Percentiles rank a stretch among this genome's conserved stretches.
These are phyloP conservation scores for Filosporella fistucella DNA, from an alignment of 495 filamentous ascomycete species.

Conservation along the genomic window DNA sequence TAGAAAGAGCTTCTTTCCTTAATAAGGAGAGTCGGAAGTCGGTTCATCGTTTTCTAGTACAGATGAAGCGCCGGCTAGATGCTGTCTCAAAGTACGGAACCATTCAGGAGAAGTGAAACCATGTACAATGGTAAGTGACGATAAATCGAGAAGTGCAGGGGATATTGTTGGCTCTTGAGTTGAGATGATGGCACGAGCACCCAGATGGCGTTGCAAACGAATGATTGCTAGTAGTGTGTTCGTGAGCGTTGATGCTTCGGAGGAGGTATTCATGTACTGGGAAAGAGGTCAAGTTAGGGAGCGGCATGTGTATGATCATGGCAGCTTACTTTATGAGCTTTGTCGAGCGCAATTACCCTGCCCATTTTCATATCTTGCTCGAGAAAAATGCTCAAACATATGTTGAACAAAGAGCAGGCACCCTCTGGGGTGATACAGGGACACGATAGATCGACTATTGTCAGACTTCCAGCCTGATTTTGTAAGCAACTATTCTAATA, in stretches of 20 bases:
- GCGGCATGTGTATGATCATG: background rate
- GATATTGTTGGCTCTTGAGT: conserved; percentile 81
- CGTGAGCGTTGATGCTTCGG: conserved; percentile 48
- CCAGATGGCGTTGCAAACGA: conserved; percentile 67
- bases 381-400: conserved; percentile 57
- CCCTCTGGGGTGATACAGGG: conserved; percentile 60
- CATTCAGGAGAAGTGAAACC: conserved; percentile 69
- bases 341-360: conserved; percentile 39
- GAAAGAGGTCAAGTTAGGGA: background rate
- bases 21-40: too few relatives aligned
- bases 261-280: conserved; percentile 44
- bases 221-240: conserved; percentile 60
- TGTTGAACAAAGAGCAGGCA: conserved; percentile 67
- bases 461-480: conserved; percentile 52
- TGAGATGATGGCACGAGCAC: conserved; percentile 60
- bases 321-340: conserved; percentile 30
- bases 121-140: conserved; percentile 70
- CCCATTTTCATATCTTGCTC: conserved; percentile 39
- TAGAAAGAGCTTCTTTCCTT: conserved; percentile 34
- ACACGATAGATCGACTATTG: conserved; percentile 72
- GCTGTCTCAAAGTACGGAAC: conserved; percentile 53
- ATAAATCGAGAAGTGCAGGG: conserved; percentile 62
- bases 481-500: too few relatives aligned
- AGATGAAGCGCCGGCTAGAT: conserved; percentile 45
- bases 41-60: background rate